These are phyloP conservation scores for Plasmodium blacklocki DNA, from an alignment of 169 alveolate species.

Conservation along the genomic window DNA sequence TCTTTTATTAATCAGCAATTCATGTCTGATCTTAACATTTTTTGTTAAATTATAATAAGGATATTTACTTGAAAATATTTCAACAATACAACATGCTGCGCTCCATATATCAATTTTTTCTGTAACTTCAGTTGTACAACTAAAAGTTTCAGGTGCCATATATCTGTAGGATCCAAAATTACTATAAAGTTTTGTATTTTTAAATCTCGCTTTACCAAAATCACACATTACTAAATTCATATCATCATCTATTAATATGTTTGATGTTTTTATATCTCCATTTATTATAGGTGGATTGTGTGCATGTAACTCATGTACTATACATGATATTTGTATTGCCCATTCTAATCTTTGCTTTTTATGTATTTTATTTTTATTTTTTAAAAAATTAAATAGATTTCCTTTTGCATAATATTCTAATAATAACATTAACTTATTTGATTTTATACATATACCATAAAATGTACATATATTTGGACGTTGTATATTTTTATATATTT, in stretches of 20 bases:
- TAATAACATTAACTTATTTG: slow-evolving; percentile 55
- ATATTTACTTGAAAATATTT: slow-evolving; percentile 71
- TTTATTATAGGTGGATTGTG: slow-evolving; percentile 73
- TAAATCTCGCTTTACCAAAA: slow-evolving; percentile 75
- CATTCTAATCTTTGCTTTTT: slow-evolving; percentile 65
- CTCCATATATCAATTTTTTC: slow-evolving; percentile 76
- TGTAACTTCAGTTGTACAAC: slow-evolving; percentile 55
- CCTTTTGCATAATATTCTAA: slow-evolving; percentile 69
- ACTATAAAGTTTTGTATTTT: slow-evolving; percentile 59
- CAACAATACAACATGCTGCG: slow-evolving; percentile 64
- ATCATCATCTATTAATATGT: slow-evolving; percentile 58
- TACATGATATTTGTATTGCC: slow-evolving; percentile 44
- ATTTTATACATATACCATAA: slow-evolving; percentile 66
- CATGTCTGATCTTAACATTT: slow-evolving; percentile 64
- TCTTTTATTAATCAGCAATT: slow-evolving; percentile 32
- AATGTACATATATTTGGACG: slow-evolving; percentile 52
- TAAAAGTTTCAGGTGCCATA: slow-evolving; percentile 76
- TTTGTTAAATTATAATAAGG: slow-evolving; percentile 59
- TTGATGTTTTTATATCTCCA: slow-evolving; percentile 77
- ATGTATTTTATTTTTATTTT: slow-evolving; percentile 68
- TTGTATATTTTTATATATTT: slow-evolving; percentile 73
- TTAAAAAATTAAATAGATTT: slow-evolving; percentile 66
- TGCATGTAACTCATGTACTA: slow-evolving; percentile 58
- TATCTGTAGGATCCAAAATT: slow-evolving; percentile 75
- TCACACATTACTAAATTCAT: slow-evolving; percentile 75